phyloP scores from a whole-genome alignment of 306 rosid genomes.

The Albizia julibrissin region DNA sequence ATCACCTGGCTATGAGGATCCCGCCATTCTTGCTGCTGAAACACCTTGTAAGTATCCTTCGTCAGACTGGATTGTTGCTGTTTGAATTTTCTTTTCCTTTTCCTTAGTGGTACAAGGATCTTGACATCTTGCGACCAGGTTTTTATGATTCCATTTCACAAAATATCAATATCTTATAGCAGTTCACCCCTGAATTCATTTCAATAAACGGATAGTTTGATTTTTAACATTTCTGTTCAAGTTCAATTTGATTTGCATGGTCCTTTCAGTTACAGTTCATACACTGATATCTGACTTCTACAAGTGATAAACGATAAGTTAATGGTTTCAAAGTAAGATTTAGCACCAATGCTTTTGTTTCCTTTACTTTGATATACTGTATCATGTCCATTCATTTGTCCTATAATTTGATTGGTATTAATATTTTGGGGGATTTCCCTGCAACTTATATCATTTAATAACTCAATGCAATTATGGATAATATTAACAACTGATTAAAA shows the following conservation, averaged over 20 bases:
- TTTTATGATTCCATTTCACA: constrained; percentile 10
- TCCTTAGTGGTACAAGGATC: neutral
- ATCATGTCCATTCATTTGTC: neutral
- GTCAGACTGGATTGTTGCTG: constrained; percentile 23
- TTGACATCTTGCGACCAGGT: neutral
- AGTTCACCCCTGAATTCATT: neutral
- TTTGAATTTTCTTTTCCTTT: constrained; percentile 22
- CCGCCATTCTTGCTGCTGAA: constrained; percentile 76
- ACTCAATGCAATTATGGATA: neutral
- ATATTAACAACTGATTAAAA: constrained; percentile 2
- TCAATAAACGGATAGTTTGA: neutral
- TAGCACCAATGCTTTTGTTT: neutral
- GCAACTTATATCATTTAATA: neutral
- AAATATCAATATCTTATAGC: neutral
- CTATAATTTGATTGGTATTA: neutral
- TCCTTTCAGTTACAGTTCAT: neutral
- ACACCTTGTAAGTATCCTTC: constrained; percentile 81
- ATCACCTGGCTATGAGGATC: constrained; percentile 66
- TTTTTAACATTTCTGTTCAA: neutral
- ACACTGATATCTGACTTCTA: constrained; percentile 3
- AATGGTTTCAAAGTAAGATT: neutral
- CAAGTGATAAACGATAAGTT: constrained; percentile 1
- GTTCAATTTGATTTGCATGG: neutral
- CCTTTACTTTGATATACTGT: neutral
- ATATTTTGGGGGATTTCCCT: neutral